Conservation (phyloP, 495 filamentous ascomycete species). For the Aspergillus hancockii region DNA sequence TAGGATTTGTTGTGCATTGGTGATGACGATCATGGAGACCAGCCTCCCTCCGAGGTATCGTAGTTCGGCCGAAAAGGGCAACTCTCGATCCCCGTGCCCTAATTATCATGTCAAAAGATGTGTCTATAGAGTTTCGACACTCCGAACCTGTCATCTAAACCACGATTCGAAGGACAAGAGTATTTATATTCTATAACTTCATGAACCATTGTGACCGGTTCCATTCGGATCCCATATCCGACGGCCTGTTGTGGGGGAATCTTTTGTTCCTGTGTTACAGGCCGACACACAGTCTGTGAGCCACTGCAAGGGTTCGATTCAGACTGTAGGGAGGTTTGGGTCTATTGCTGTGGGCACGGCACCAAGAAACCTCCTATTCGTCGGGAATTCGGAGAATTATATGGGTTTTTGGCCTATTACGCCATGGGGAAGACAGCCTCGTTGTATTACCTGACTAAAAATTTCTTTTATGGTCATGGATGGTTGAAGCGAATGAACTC, state of each 20-base stretch:
- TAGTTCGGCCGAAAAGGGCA: neutral
- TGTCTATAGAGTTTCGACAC: neutral
- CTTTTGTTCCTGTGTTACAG: neutral
- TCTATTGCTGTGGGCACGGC: neutral
- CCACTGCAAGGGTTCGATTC: neutral
- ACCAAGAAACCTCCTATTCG: conserved; percentile 1
- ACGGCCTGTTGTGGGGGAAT: neutral
- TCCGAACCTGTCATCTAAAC: neutral
- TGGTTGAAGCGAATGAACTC: conserved; percentile 8
- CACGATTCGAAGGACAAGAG: neutral
- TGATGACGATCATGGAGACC: neutral
- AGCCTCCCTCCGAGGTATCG: neutral
- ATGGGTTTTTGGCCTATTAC: neutral
- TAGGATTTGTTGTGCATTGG: neutral
- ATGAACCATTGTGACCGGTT: neutral
- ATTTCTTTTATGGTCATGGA: neutral
- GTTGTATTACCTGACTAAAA: conserved; percentile 1
- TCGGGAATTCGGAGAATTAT: neutral
- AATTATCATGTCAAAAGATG: neutral
- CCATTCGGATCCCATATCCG: neutral
- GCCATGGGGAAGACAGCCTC: neutral
- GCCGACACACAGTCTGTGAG: neutral
- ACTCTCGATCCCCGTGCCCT: neutral
- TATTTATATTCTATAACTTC: neutral
- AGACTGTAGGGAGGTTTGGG: neutral